Percentiles rank a stretch among this genome's conserved stretches.
phyloP scores from a whole-genome alignment of 805 yeast genomes.

The Ogataea ganodermae region DNA sequence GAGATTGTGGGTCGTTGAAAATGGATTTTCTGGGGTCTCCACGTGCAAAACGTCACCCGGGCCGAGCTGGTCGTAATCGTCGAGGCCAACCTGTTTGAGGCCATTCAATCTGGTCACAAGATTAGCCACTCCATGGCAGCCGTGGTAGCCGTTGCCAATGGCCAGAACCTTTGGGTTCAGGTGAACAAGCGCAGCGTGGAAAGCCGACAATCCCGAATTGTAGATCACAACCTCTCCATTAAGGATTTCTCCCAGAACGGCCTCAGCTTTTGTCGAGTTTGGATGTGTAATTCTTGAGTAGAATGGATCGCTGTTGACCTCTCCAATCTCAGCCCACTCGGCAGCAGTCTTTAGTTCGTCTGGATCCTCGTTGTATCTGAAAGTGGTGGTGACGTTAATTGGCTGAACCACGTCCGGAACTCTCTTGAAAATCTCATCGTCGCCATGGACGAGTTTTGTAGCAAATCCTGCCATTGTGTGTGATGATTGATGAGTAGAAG shows the following conservation, averaged over 20 bases:
- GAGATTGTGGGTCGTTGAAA: slow-evolving; percentile 66
- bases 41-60: slow-evolving; percentile 78
- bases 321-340: slow-evolving; percentile 1
- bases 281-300: slow-evolving; percentile 82
- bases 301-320: slow-evolving; percentile 34
- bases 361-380: slow-evolving; percentile 63
- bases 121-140: slow-evolving; percentile 70
- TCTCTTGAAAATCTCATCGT: slow-evolving; percentile 52
- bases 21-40: slow-evolving; percentile 90
- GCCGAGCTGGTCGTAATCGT: slow-evolving; percentile 48
- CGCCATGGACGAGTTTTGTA: slow-evolving; percentile 70
- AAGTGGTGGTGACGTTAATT: slow-evolving; percentile 80
- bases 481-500: too few species aligned
- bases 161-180: slow-evolving; percentile 71
- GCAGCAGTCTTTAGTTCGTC: slow-evolving; percentile 49
- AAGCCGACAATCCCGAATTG: slow-evolving; percentile 80
- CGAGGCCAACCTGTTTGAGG: slow-evolving; percentile 50
- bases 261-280: slow-evolving; percentile 66
- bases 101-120: slow-evolving; percentile 64
- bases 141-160: slow-evolving; percentile 83
- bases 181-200: slow-evolving; percentile 69
- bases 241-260: slow-evolving; percentile 58
- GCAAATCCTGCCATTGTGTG: slow-evolving; percentile 49
- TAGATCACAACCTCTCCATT: slow-evolving; percentile 70
- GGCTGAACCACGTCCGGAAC: slow-evolving; percentile 77